These are phyloP conservation scores for Lentinula detonsa DNA, from an alignment of 768 basidiomycete genomes.

Conservation along the genomic window DNA sequence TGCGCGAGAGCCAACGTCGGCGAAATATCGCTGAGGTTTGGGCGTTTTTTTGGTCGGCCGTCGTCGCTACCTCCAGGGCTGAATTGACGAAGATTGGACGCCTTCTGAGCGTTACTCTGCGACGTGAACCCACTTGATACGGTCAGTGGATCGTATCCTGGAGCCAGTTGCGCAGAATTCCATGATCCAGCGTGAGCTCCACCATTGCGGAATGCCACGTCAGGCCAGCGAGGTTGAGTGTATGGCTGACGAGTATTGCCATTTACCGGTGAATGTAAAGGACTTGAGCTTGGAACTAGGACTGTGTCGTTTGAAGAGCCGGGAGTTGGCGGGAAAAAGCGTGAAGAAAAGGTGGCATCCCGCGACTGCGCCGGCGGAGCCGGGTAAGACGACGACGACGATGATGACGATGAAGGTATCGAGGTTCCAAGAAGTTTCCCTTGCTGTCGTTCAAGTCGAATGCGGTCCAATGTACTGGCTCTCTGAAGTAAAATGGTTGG, in stretches of 20 bases:
- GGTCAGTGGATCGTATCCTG: slow-evolving; percentile 44
- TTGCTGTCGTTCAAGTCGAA: slow-evolving; percentile 32
- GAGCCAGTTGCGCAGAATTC: slow-evolving; percentile 24
- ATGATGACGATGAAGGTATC: slow-evolving; percentile 20
- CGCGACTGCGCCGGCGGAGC: slow-evolving; percentile 63
- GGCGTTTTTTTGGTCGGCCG: slow-evolving; percentile 67
- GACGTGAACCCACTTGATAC: slow-evolving; percentile 51
- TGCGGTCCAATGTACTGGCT: slow-evolving; percentile 39
- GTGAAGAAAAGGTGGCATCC: slow-evolving; percentile 65
- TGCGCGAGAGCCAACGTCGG: slow-evolving; percentile 31
- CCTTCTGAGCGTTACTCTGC: neutral
- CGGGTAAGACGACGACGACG: slow-evolving; percentile 19
- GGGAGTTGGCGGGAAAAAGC: slow-evolving; percentile 45
- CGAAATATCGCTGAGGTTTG: slow-evolving; percentile 45
- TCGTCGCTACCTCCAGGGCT: slow-evolving; percentile 30
- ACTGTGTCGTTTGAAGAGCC: slow-evolving; percentile 48
- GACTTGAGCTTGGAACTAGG: slow-evolving; percentile 77
- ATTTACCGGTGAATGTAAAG: slow-evolving; percentile 35
- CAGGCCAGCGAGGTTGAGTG: slow-evolving; percentile 29
- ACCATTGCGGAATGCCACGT: slow-evolving; percentile 36
- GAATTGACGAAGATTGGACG: slow-evolving; percentile 7
- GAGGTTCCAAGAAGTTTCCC: slow-evolving; percentile 18
- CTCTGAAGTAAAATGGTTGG: slow-evolving; percentile 18
- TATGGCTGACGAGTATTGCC: slow-evolving; percentile 34
- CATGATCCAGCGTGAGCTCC: slow-evolving; percentile 30